phyloP scores from a whole-genome alignment of 352 stramenopile genomes.

The Pythium folliculosum region DNA sequence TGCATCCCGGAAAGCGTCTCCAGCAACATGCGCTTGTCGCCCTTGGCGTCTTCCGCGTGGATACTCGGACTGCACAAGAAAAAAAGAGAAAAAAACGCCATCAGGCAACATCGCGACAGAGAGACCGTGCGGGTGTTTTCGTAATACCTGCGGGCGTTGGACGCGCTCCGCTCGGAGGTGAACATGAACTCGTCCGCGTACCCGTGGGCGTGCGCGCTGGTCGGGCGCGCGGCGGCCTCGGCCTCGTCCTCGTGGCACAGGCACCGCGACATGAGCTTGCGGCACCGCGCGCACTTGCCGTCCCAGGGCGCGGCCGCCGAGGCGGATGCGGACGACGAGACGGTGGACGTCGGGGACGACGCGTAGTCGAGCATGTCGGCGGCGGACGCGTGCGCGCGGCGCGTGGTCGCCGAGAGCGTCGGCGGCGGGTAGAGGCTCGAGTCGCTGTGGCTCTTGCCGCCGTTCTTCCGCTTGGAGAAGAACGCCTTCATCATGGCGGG shows the following conservation, averaged over 20 bases:
- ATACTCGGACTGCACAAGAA: not conserved
- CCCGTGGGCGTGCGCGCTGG: not conserved
- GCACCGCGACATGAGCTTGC: slow-evolving; percentile 36
- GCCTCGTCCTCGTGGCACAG: slow-evolving; percentile 25
- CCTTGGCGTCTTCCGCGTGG: not conserved
- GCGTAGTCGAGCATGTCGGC: slow-evolving; percentile 14
- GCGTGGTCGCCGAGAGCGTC: not conserved
- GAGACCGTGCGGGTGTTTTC: not conserved
- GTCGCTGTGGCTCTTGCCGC: slow-evolving; percentile 29
- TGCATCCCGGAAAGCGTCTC: slow-evolving; percentile 32
- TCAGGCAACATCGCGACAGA: not conserved
- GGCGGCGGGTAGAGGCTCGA: slow-evolving; percentile 26
- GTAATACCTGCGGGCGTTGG: slow-evolving; percentile 3
- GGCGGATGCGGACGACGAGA: not conserved
- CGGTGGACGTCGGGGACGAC: slow-evolving; percentile 4
- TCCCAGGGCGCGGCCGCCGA: slow-evolving; percentile 21
- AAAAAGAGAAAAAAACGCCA: not conserved
- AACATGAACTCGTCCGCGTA: slow-evolving; percentile 7
- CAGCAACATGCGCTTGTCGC: slow-evolving; percentile 28
- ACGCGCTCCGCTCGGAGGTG: not conserved
- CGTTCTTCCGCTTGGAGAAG: slow-evolving; percentile 29
- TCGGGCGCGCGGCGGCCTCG: not conserved
- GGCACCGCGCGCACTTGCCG: slow-evolving; percentile 30
- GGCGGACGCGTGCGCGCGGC: slow-evolving; percentile 2
- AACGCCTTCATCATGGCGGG: slow-evolving; percentile 22